Base-by-base conservation (phyloP, 768 basidiomycete genomes). In the Mycena filopes region DNA sequence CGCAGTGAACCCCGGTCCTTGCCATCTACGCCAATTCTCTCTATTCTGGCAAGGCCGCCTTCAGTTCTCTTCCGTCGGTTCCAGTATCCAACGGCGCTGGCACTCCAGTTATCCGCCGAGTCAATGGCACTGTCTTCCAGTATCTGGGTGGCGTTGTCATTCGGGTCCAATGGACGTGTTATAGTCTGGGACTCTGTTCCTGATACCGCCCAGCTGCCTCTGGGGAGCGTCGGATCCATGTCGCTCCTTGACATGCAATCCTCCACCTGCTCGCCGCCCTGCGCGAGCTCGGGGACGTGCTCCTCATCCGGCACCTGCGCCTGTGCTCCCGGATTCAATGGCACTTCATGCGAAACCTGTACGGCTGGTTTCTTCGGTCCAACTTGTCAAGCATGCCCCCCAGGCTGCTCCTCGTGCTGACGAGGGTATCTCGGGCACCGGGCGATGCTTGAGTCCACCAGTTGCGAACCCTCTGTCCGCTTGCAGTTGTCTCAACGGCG, bases 401-500 rank as follows among this genome's bases (percentile, higher is more conserved):
- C 81, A 0, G 87, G 86, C 6, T 96, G 95, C 75, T 71, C 80
- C 0, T 76, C 83, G 3, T 96, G 95, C 74, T n/a, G 91, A 94
- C 67, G 88, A 93, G 20, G 94, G 95, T 6, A 88, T 92, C 43
- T 84, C 88, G 0, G 95, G 95, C 0, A 84, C 87, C 1, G 95
- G 95, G 0, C 81, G 81, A 45, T 97, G 95, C 74, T 82, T 93
- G 60, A 75, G 78, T 12, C 75, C 85, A 4, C 71, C 77, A 0
- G 79, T 86, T 31, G 73, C 77, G 38, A 86, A 89, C 68, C 79
- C 82, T 3, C 86, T 91, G 3, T 83, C 86, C 38, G 84, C 83
- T 2, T 97, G 95, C 77, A 91, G 93, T 72, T 97, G 95, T 72
- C 66, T 89, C 53, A 96, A 96, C 70, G 95, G 95, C 2, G 76